Evolutionary conservation across 176 grass and related monocot species (phyloP).

Genomic region (Oryza meridionalis): DNA sequence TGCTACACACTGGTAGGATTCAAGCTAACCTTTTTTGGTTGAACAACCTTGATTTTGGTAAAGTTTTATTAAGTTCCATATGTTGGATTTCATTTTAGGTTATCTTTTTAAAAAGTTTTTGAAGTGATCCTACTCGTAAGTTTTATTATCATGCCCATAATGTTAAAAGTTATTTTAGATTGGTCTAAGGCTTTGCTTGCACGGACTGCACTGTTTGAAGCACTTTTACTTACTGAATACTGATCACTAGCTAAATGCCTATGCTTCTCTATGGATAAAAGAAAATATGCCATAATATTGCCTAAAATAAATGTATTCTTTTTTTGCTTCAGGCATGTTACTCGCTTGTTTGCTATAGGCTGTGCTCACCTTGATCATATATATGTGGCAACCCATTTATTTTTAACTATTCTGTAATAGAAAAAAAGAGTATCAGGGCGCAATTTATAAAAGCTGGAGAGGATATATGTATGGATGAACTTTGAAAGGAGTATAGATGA

Average conservation of each 20-base stretch:
- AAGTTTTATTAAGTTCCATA: slow-evolving; percentile 20
- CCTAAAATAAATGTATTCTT: too few relatives aligned
- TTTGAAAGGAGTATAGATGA: not conserved
- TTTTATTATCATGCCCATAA: not conserved
- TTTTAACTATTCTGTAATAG: not conserved
- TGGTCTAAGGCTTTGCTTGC: not conserved
- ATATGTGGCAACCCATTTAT: not conserved
- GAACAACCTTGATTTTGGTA: not conserved
- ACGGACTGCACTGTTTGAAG: not conserved
- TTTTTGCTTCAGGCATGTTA: not conserved
- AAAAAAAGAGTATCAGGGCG: not conserved
- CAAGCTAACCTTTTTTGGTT: not conserved
- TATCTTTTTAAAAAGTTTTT: not conserved
- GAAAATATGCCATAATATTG: not conserved
- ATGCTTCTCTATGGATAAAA: not conserved
- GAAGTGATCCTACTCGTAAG: not conserved
- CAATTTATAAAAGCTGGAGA: not conserved
- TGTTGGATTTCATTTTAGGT: not conserved
- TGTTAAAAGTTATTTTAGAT: slow-evolving; percentile 14
- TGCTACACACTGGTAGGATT: not conserved
- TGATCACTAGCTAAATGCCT: not conserved
- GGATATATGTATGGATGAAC: not conserved
- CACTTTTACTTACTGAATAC: not conserved
- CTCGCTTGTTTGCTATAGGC: not conserved
- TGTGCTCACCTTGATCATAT: not conserved